These are phyloP conservation scores for maize (Zea mays) DNA, from an alignment of 176 grass and related monocot species.

Conservation along the genomic window DNA sequence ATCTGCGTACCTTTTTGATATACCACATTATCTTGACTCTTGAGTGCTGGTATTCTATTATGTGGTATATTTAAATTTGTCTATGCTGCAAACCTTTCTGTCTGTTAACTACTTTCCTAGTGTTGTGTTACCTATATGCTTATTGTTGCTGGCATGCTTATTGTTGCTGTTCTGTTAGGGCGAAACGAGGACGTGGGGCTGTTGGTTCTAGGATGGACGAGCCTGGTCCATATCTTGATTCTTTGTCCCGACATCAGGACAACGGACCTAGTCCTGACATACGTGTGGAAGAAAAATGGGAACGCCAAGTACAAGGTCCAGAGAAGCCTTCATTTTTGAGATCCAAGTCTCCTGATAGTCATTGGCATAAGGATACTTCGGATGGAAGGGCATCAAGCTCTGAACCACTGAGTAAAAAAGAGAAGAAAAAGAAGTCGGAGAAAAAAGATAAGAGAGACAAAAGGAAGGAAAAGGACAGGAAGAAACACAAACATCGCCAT, in stretches of 20 bases:
- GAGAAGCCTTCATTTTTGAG: constrained; percentile 63
- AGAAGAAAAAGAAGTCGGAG: constrained; percentile 20
- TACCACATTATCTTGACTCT: neutral
- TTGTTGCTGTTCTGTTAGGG: constrained; percentile 44
- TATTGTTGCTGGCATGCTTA: constrained; percentile 17
- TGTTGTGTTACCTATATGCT: neutral
- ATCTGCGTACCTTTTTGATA: neutral
- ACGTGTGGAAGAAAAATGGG: constrained; percentile 62
- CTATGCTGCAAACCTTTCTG: neutral
- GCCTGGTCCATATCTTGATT: constrained; percentile 64
- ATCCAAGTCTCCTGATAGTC: constrained; percentile 40
- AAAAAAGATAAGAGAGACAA: constrained; percentile 47
- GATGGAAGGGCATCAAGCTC: constrained; percentile 25
- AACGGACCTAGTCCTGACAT: constrained; percentile 32
- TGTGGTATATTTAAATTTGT: constrained; percentile 13
- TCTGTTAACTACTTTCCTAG: neutral
- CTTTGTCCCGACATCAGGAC: constrained; percentile 28
- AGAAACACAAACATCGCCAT: constrained; percentile 57
- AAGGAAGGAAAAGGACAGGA: constrained; percentile 62
- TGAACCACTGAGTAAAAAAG: constrained; percentile 31
- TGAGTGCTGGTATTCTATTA: neutral
- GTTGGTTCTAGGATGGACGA: constrained; percentile 96
- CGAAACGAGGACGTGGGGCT: constrained; percentile 72
- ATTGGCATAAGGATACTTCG: constrained; percentile 22
- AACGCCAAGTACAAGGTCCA: constrained; percentile 52